Percentiles rank a stretch among this genome's conserved stretches.
phyloP scores from a whole-genome alignment of 257 asterid genomes.

The Parsonsia alboflavescens region DNA sequence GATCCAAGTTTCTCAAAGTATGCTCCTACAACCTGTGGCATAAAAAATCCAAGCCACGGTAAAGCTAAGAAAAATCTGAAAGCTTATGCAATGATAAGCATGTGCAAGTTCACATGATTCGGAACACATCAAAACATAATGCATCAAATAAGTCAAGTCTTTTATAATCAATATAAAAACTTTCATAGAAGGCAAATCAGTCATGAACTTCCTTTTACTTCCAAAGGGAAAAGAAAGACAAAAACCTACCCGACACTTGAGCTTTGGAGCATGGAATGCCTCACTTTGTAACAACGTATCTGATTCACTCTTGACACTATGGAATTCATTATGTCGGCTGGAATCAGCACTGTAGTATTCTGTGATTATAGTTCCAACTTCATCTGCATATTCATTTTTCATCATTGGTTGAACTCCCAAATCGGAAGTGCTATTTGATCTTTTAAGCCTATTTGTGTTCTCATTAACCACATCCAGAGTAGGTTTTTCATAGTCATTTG shows the following conservation, averaged over 20 bases:
- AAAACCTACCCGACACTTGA: conserved; percentile 77
- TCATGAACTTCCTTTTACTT: background rate
- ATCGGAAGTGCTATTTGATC: conserved; percentile 91
- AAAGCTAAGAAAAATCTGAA: conserved; percentile 15
- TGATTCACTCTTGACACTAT: conserved; percentile 47
- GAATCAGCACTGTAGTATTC: conserved; percentile 67
- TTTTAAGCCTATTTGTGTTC: conserved; percentile 56
- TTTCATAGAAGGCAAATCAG: background rate
- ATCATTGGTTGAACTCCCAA: conserved; percentile 19
- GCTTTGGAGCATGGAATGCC: conserved; percentile 57
- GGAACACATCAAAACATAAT: background rate
- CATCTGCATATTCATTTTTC: conserved; percentile 28
- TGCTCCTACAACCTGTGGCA: conserved; percentile 84
- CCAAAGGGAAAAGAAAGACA: conserved; percentile 15
- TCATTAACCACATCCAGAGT: conserved; percentile 31
- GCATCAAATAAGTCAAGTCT: background rate
- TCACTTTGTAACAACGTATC: conserved; percentile 57
- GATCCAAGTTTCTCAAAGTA: conserved; percentile 92
- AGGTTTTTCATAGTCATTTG: conserved; percentile 27
- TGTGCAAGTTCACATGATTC: background rate
- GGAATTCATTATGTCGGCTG: conserved; percentile 35
- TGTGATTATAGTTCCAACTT: conserved; percentile 52
- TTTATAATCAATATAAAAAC: background rate
- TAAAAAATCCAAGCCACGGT: conserved; percentile 27
- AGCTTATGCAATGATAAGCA: conserved; percentile 13